Evolutionary conservation across 345 rosid species (phyloP), one percentile per base, ranked within the genome.

Genomic region (Brassica cretica): DNA sequence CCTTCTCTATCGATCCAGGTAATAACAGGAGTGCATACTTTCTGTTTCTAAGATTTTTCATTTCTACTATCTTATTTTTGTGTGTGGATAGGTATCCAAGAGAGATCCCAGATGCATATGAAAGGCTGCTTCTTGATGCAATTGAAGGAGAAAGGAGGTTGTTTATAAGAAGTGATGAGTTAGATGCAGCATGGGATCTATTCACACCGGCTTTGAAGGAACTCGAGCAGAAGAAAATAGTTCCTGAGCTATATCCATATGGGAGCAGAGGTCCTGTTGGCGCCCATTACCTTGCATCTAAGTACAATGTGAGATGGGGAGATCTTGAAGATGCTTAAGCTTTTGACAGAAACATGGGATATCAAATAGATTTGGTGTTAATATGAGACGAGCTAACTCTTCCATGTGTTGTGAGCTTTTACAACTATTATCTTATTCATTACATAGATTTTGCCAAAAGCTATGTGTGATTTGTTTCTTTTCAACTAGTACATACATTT

Each of bases 181-280:
- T 91, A 4, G 89, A 89, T 78, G 97, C 97, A 72, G 97, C 93
- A 19, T 91, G 97, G 97, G 79, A 84, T 65, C 73, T 91, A 32
- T 93, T 93, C 78, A 88, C 97, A 14, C 98, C 97, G 29, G 77
- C 84, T 73, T 78, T 91, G 77, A 88, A 86, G 78, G 91, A 93
- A 65, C 89, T 93, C 0, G 94, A 91, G 66, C 81, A 80, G 59
- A 87, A 78, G 87, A 93, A 80, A 78, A 88, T 91, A 14, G 83
- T 70, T 14, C 98, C 94, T 1, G 98, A 93, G 83, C 88, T 93
- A 30, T 91, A 93, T 71, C 98, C 96, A 5, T 85, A 88, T 29
- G 98, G 98, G 2, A 93, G 98, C 84, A 84, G 97, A 84, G 97
- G 97, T 61, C 98, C 94, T 0, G 93, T 91, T 11, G 93, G 97